Base-by-base conservation (phyloP, 345 rosid genomes). In the Kernera saxatilis region DNA sequence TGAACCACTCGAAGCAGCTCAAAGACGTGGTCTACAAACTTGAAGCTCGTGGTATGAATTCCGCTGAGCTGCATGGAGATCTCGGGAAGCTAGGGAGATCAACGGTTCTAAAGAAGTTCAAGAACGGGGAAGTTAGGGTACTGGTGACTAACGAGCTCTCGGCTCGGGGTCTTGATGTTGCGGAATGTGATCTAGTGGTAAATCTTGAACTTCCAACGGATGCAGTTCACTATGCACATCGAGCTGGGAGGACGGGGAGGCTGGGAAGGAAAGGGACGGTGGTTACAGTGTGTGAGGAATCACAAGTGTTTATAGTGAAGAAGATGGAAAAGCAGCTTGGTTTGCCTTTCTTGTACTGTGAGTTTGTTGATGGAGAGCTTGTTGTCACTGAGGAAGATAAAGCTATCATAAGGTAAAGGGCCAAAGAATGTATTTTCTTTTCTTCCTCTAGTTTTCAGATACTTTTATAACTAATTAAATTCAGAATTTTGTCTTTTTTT, bases 1-100 rank as follows among this genome's bases (percentile, higher is more conserved):
- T 91, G 96, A 94, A 91, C 80, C 85, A 89, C 76, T 83, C 85
- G 8, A 94, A 71, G 77, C 96, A 89, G 82, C 87, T 94, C 46
- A 94, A 89, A 70, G 99, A 94, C 72, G 90, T 85, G 18, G 96
- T 94, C 66, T 88, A 82, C 81, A 94, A 91, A 77, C 88, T 94
- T 23, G 96, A 87, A 83, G 96, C 97, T 32, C 88, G 92, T 52
- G 96, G 96, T 40, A 82, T 94, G 72, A 82, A 62, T 40, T 89
- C 89, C 14, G 85, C 89, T 8, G 99, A 91, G 81, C 78, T 94
- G 54, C 99, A 91, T 64, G 97, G 99, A 60, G 88, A 86, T 78
- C 95, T 94, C n/a, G 93, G 91, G 59, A 94, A 94, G 84, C 95
- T 94, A 65, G 93, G 75, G 35, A 86, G 99, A 70, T 88, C 99